Percentiles rank a stretch among this genome's conserved stretches.
Conservation (phyloP, 169 alveolate genomes). For the Eimeria acervulina region DNA sequence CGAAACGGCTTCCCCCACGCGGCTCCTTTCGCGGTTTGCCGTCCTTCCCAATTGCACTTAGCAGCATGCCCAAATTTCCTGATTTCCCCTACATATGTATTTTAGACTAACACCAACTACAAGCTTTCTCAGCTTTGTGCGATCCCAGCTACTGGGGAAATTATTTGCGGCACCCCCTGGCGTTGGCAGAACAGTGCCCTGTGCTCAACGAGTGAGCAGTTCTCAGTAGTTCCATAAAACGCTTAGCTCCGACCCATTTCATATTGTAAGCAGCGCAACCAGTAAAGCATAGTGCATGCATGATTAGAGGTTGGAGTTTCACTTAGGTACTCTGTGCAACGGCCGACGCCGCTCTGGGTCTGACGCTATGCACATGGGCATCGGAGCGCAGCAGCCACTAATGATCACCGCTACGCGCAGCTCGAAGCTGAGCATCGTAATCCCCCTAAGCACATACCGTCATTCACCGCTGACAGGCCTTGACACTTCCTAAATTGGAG, state of each 20-base stretch:
- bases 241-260: neutral
- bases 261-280: neutral
- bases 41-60: neutral
- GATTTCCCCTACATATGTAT: neutral
- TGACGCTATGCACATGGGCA: neutral
- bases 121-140: neutral
- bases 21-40: neutral
- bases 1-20: conserved; percentile 28
- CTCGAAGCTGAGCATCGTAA: neutral
- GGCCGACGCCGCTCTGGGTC: neutral
- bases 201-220: conserved; percentile 15
- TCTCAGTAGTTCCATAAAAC: neutral
- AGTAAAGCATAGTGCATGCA: neutral
- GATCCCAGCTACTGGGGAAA: neutral
- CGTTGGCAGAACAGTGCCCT: neutral
- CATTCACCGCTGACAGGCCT: neutral
- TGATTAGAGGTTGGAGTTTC: neutral
- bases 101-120: neutral
- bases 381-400: neutral
- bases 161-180: neutral
- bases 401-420: neutral
- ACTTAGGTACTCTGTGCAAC: neutral
- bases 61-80: neutral
- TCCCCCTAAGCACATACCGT: neutral
- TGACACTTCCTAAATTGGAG: neutral